Conservation (phyloP, 371 early-diverging fungal species). For the Mucor indicus region DNA sequence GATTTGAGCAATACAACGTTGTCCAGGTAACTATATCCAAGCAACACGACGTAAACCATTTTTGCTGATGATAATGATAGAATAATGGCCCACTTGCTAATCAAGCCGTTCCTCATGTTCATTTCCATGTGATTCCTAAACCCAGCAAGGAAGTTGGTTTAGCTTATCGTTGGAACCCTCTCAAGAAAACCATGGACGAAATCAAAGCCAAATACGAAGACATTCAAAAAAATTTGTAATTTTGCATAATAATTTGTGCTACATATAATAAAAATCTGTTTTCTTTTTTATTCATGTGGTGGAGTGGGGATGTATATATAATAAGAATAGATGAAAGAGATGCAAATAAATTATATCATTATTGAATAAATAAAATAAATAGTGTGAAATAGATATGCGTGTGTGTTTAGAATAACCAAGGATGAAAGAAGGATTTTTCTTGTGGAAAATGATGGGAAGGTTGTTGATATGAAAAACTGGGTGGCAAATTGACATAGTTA, state of each 20-base stretch:
- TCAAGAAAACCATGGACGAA: constrained; percentile 34
- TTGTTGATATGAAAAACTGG: no score
- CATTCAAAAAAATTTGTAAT: constrained; percentile 25
- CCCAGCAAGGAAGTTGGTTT: constrained; percentile 68
- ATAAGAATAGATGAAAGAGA: no score
- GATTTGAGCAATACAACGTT: constrained; percentile 79
- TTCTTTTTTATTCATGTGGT: no score
- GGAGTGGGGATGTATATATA: no score
- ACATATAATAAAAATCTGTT: no score
- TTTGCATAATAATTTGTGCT: no score
- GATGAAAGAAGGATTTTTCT: constrained; percentile 20
- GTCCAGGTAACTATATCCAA: constrained; percentile 63
- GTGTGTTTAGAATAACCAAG: constrained; percentile 27
- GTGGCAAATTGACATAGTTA: constrained; percentile 17
- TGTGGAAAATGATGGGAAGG: no score
- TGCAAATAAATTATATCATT: no score
- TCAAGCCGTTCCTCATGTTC: constrained; percentile 84
- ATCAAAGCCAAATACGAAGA: constrained; percentile 21
- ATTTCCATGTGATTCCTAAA: constrained; percentile 91
- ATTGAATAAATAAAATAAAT: no score
- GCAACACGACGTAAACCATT: neutral
- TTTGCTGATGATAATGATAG: constrained; percentile 24
- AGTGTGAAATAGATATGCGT: no score
- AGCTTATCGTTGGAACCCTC: constrained; percentile 63
- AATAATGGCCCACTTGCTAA: constrained; percentile 82